Conservation (phyloP, 805 yeast genomes). For the Middelhovenomyces tepae region DNA sequence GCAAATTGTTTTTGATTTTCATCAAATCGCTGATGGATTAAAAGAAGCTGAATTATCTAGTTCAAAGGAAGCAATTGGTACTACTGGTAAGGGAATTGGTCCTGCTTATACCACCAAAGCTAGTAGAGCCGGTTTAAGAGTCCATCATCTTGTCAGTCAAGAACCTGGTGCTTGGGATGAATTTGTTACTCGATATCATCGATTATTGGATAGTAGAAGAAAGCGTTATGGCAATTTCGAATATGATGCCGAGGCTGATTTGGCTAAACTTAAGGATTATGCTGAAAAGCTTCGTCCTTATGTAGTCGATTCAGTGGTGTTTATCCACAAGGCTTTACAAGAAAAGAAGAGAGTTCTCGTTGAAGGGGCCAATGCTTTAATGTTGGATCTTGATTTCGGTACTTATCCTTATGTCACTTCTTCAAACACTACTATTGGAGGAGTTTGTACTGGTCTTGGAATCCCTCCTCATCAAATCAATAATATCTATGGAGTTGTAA, state of each 20-base stretch:
- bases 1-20: slow-evolving; percentile 95
- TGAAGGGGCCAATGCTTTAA: slow-evolving; percentile 97
- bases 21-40: slow-evolving; percentile 91
- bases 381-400: slow-evolving; percentile 97
- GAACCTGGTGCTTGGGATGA: slow-evolving; percentile 91
- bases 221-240: slow-evolving; percentile 92
- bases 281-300: slow-evolving; percentile 74
- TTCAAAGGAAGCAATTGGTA: slow-evolving; percentile 83
- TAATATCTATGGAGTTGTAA: slow-evolving; percentile 89
- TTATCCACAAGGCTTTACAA: slow-evolving; percentile 64
- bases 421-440: slow-evolving; percentile 93
- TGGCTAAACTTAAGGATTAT: slow-evolving; percentile 64
- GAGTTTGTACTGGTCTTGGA: slow-evolving; percentile 95
- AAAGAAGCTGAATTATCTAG: slow-evolving; percentile 83
- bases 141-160: slow-evolving; percentile 87
- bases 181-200: slow-evolving; percentile 66
- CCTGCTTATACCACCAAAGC: slow-evolving; percentile 97
- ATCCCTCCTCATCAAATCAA: slow-evolving; percentile 80
- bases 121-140: slow-evolving; percentile 91
- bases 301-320: slow-evolving; percentile 84
- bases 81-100: slow-evolving; percentile 98
- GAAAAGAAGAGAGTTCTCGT: slow-evolving; percentile 79
- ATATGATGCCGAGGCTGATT: slow-evolving; percentile 73
- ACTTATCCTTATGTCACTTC: slow-evolving; percentile 97
- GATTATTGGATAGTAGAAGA: slow-evolving; percentile 71